Conservation (phyloP, 495 filamentous ascomycete species). For the Podospora sp. region DNA sequence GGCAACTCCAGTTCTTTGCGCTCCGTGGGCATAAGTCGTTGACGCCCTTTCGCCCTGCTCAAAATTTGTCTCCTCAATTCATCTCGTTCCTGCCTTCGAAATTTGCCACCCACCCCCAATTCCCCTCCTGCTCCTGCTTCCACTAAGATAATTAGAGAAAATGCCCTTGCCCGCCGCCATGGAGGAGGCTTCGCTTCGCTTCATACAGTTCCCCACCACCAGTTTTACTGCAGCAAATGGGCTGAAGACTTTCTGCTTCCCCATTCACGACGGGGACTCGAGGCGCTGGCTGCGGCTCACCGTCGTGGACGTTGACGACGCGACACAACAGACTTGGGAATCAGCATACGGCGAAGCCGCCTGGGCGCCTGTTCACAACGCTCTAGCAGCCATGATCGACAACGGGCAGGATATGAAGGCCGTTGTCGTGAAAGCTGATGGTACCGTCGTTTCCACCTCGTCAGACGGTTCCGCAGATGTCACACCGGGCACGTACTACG, state of each 20-base stretch:
- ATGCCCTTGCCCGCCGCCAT: constrained; percentile 9
- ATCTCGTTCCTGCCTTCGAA: constrained; percentile 8
- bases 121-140: constrained; percentile 9
- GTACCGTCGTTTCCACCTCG: constrained; percentile 3
- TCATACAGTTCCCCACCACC: constrained; percentile 8
- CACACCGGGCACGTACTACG: constrained; percentile 4
- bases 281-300: constrained; percentile 10
- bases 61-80: constrained; percentile 5
- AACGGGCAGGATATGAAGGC: background rate
- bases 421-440: constrained; percentile 8
- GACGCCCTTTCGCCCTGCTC: constrained; percentile 10
- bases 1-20: constrained; percentile 7
- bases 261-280: constrained; percentile 8
- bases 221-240: background rate
- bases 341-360: background rate
- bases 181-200: constrained; percentile 11
- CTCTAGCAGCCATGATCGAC: constrained; percentile 9
- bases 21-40: constrained; percentile 10
- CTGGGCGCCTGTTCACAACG: constrained; percentile 8
- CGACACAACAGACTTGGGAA: background rate
- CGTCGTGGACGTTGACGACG: constrained; percentile 3
- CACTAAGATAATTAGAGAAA: constrained; percentile 7
- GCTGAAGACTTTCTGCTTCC: constrained; percentile 7
- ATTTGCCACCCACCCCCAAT: constrained; percentile 12
- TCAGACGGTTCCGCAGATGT: constrained; percentile 8